These are phyloP conservation scores for Avena insularis DNA, from an alignment of 176 grass and related monocot species.

Conservation along the genomic window DNA sequence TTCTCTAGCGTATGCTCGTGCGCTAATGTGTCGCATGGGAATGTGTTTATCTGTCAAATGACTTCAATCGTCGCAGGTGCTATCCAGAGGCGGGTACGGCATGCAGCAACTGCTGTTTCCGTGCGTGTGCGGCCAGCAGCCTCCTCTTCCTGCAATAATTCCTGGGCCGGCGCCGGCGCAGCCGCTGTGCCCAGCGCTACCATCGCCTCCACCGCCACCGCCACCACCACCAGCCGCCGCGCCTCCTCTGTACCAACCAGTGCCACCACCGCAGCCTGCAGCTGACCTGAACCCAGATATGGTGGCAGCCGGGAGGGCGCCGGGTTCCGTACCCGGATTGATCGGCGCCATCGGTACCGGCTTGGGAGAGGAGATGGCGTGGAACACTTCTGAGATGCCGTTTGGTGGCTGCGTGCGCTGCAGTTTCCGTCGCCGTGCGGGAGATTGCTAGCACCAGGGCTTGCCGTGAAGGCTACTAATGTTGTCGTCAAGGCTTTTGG, in stretches of 20 bases:
- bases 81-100: conserved; percentile 7
- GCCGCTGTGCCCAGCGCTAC: background rate
- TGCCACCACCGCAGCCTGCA: background rate
- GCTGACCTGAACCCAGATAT: background rate
- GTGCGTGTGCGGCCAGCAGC: conserved; percentile 3
- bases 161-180: background rate
- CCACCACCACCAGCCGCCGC: no score
- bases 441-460: background rate
- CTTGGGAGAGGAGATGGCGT: background rate
- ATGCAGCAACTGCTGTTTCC: conserved; percentile 16
- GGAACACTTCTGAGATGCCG: background rate
- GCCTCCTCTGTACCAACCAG: background rate
- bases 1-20: background rate
- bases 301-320: background rate
- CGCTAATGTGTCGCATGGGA: background rate
- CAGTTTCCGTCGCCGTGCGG: conserved; percentile 8
- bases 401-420: conserved; percentile 35
- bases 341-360: background rate
- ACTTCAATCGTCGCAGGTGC: background rate
- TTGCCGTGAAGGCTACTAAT: no score
- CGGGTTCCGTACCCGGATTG: background rate
- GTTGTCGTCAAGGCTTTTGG: no score
- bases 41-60: no score
- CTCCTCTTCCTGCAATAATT: background rate
- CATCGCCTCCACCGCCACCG: background rate